Evolutionary conservation across 1,139 yeast species (phyloP).

Genomic region (Debaryomyces robertsiae): DNA sequence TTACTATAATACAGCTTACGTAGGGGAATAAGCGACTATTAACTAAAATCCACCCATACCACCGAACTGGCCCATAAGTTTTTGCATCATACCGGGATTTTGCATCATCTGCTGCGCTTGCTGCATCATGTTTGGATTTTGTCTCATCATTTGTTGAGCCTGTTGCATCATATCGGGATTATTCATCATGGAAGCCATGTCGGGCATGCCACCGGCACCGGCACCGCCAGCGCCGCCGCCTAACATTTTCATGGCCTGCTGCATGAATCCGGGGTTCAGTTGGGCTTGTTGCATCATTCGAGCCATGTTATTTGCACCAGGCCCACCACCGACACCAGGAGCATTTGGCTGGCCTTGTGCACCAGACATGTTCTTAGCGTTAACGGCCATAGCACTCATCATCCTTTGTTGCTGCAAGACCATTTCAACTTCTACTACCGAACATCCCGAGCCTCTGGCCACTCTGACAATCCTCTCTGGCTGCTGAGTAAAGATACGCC

Average conservation of each 20-base stretch:
- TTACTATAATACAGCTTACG: no score
- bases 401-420: slow-evolving; percentile 87
- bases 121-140: slow-evolving; percentile 73
- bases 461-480: slow-evolving; percentile 88
- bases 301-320: slow-evolving; percentile 32
- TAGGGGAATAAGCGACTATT: no score
- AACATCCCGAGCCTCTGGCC: slow-evolving; percentile 95
- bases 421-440: slow-evolving; percentile 92
- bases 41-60: slow-evolving; percentile 21
- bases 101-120: slow-evolving; percentile 58
- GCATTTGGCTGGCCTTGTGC: slow-evolving; percentile 51
- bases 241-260: slow-evolving; percentile 56
- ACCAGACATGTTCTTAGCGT: slow-evolving; percentile 55
- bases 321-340: slow-evolving; percentile 36
- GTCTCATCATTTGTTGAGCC: slow-evolving; percentile 64
- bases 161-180: slow-evolving; percentile 45
- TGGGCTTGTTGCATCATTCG: slow-evolving; percentile 55
- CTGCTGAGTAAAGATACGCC: slow-evolving; percentile 73
- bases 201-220: slow-evolving; percentile 63
- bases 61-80: slow-evolving; percentile 75
- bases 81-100: slow-evolving; percentile 65
- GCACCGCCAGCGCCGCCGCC: slow-evolving; percentile 51
- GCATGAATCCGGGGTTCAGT: slow-evolving; percentile 56
- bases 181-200: slow-evolving; percentile 56
- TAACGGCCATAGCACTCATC: slow-evolving; percentile 93